These are phyloP conservation scores for Obelidium mucronatum DNA, from an alignment of 192 early-diverging fungal species.

Conservation along the genomic window DNA sequence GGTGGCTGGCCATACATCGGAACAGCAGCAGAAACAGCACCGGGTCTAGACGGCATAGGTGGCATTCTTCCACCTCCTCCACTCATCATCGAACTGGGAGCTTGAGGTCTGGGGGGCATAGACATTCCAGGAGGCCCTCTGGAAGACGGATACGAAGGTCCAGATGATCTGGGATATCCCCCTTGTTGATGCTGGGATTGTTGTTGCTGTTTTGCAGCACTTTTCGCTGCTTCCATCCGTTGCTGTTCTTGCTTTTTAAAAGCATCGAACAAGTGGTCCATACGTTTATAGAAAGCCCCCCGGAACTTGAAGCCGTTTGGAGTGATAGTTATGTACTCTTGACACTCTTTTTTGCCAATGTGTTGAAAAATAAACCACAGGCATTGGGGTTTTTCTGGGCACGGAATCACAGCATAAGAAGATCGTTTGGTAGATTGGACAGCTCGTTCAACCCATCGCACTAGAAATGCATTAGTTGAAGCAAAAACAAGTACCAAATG, in stretches of 20 bases:
- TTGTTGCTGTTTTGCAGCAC: background rate
- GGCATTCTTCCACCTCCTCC: background rate
- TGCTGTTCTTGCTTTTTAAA: constrained; percentile 68
- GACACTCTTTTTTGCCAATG: constrained; percentile 63
- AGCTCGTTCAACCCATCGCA: constrained; percentile 44
- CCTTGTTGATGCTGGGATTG: background rate
- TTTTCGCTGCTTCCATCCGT: constrained; percentile 14
- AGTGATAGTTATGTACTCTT: constrained; percentile 78
- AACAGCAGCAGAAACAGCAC: background rate
- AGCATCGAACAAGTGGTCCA: constrained; percentile 75
- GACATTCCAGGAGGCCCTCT: background rate
- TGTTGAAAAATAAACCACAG: constrained; percentile 82
- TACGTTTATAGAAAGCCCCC: constrained; percentile 68
- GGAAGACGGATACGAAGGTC: background rate
- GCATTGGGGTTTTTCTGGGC: constrained; percentile 71
- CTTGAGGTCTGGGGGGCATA: constrained; percentile 7
- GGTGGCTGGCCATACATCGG: constrained; percentile 12
- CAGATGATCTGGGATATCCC: background rate
- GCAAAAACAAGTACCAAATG: constrained; percentile 51
- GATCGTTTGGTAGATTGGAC: constrained; percentile 69
- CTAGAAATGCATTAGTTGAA: constrained; percentile 57
- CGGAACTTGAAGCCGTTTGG: constrained; percentile 81
- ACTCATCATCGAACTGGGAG: background rate
- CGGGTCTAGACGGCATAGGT: background rate
- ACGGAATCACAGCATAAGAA: constrained; percentile 83